Evolutionary conservation across 768 basidiomycete genomes (phyloP).

Genomic region (Lenzites betulinus): DNA sequence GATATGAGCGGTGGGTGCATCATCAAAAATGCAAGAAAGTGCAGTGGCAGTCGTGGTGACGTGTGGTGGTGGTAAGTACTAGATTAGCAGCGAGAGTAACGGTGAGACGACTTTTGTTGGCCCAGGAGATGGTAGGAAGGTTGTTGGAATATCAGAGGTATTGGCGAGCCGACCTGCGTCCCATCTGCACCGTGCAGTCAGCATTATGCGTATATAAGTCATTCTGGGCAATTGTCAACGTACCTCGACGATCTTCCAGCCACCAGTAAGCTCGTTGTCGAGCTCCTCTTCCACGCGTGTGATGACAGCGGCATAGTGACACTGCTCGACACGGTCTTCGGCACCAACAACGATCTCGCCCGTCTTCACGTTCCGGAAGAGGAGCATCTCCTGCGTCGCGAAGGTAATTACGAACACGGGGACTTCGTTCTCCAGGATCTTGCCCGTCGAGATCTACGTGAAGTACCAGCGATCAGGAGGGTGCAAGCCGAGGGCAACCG

Average conservation of each 20-base stretch:
- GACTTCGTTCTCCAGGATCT: constrained; percentile 85
- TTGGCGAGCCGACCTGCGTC: constrained; percentile 50
- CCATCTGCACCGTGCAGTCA: constrained; percentile 44
- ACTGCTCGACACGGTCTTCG: constrained; percentile 90
- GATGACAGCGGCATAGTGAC: constrained; percentile 88
- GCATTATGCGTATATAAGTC: background rate
- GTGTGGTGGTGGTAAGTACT: background rate
- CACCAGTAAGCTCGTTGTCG: constrained; percentile 90
- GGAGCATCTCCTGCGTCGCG: constrained; percentile 88
- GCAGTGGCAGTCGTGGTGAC: background rate
- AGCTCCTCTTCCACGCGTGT: constrained; percentile 88
- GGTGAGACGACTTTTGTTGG: constrained; percentile 22
- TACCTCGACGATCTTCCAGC: constrained; percentile 98
- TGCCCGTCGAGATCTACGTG: constrained; percentile 74
- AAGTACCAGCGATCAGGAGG: background rate
- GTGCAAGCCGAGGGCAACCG: background rate
- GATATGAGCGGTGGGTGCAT: constrained; percentile 10
- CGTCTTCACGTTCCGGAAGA: constrained; percentile 90
- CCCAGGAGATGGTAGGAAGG: background rate
- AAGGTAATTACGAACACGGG: constrained; percentile 93
- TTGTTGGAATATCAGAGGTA: constrained; percentile 39
- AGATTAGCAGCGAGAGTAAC: background rate
- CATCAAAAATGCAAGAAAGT: background rate
- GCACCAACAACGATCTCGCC: constrained; percentile 86
- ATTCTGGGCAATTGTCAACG: constrained; percentile 27